Base-by-base conservation (phyloP, 208 protist species). In the Novymonas esmeraldas region DNA sequence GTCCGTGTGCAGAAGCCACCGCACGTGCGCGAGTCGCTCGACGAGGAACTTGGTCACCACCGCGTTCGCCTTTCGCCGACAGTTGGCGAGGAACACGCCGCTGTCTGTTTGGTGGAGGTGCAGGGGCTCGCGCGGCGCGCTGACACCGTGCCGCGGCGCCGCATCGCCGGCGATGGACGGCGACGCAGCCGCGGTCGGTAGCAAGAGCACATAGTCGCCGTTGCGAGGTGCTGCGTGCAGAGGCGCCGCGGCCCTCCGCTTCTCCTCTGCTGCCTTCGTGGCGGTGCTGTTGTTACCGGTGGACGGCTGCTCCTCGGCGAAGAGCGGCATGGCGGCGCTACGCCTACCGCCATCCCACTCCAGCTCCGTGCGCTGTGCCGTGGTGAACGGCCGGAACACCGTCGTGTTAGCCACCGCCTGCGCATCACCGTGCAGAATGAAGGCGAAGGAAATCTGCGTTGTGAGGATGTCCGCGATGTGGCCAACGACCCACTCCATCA, bases 1-100 rank as follows among this genome's bases (percentile, higher is more conserved):
- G 75, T 93, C 87, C 3, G 76, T 89, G 71, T 82, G 77, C 18
- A 93, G 78, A 26, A 93, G 69, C 79, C 79, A 84, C 3, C 74
- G 76, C 24, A 93, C 51, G 18, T 84, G 65, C 5, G 71, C 75
- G 6, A 93, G 73, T 2, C 84, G 69, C 42, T 83, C 70, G 16
- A 69, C 70, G 31, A 93, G 39, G 31, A 93, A 90, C 51, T 76
- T 74, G 3, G 76, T 67, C 36, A 75, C 70, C 45, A 92, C 85
- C 10, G 75, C 70, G 22, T 87, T 67, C 28, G 82, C 72, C 66
- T 81, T 80, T 11, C 56, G 41, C 41, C 64, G 60, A 71, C 74
- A 90, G 45, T 48, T 55, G 0, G 22, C 13, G 20, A 83, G 62
- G 42, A 78, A 82, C 13, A 51, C 52, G 20, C 24, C 18, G 13